Percentiles rank a stretch among this genome's conserved stretches.
phyloP scores from a whole-genome alignment of 1,139 yeast species.

The Blastobotrys capitulatus region DNA sequence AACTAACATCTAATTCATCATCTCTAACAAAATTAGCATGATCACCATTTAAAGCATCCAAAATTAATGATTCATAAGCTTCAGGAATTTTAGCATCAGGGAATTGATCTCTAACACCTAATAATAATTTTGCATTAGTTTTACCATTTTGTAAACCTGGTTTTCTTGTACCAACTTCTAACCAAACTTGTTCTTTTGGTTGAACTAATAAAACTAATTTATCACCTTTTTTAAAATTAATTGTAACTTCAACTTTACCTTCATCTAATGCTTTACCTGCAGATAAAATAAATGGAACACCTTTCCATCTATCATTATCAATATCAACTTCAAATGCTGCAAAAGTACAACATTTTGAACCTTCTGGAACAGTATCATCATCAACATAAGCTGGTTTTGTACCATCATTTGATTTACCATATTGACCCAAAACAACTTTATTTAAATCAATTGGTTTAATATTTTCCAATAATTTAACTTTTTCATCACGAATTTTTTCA shows the following conservation, averaged over 20 bases:
- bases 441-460: slow-evolving; percentile 60
- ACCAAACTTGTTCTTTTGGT: slow-evolving; percentile 89
- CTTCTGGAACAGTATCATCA: slow-evolving; percentile 81
- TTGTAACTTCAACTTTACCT: slow-evolving; percentile 84
- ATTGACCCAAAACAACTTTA: slow-evolving; percentile 83
- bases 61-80: slow-evolving; percentile 92
- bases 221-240: slow-evolving; percentile 62
- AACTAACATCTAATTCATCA: slow-evolving; percentile 90
- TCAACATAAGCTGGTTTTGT: slow-evolving; percentile 84
- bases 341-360: slow-evolving; percentile 84
- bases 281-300: slow-evolving; percentile 91
- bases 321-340: slow-evolving; percentile 79
- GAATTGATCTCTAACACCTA: slow-evolving; percentile 78
- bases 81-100: slow-evolving; percentile 83
- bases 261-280: slow-evolving; percentile 96
- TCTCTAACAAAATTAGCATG: slow-evolving; percentile 97
- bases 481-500: slow-evolving; percentile 92
- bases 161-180: slow-evolving; percentile 85
- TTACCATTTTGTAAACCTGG: slow-evolving; percentile 80
- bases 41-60: slow-evolving; percentile 87
- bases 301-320: slow-evolving; percentile 95
- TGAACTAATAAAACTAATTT: slow-evolving; percentile 80
- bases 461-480: slow-evolving; percentile 85
- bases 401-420: slow-evolving; percentile 63
- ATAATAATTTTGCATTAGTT: slow-evolving; percentile 81